Percentiles rank a stretch among this genome's conserved stretches.
Conservation (phyloP, 148 eudicot genomes). For the Selenicereus undatus region DNA sequence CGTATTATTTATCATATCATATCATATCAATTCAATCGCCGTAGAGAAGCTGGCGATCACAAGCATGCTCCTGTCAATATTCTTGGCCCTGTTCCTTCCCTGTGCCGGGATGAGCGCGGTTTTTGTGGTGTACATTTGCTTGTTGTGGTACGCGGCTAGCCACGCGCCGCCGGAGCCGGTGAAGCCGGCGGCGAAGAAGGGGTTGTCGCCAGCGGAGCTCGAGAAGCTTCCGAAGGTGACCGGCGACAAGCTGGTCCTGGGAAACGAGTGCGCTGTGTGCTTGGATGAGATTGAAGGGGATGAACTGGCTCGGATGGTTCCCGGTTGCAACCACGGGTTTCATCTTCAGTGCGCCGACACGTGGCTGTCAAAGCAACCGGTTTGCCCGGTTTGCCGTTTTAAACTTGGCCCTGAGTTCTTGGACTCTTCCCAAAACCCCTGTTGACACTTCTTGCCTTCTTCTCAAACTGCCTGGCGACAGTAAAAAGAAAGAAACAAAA, state of each 20-base stretch:
- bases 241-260: conserved; percentile 62
- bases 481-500: neutral
- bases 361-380: conserved; percentile 65
- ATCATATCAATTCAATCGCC: neutral
- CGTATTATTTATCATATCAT: too few species aligned
- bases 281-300: conserved; percentile 66
- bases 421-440: conserved; percentile 40
- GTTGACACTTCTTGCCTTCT: conserved; percentile 20
- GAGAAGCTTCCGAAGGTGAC: conserved; percentile 62
- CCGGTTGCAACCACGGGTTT: conserved; percentile 97
- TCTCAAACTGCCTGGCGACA: neutral
- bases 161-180: conserved; percentile 28
- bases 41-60: neutral
- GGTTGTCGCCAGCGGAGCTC: conserved; percentile 62
- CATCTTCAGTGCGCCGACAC: conserved; percentile 79
- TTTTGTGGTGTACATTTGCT: conserved; percentile 65
- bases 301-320: conserved; percentile 73
- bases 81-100: conserved; percentile 73
- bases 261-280: conserved; percentile 82
- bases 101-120: conserved; percentile 76
- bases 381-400: conserved; percentile 84
- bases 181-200: conserved; percentile 41
- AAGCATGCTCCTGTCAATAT: conserved; percentile 51
- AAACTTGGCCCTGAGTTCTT: conserved; percentile 51
- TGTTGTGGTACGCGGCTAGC: conserved; percentile 54